These are phyloP conservation scores for Colletotrichum chlorophyti DNA, from an alignment of 2,329 filamentous ascomycete genomes.

Conservation along the genomic window DNA sequence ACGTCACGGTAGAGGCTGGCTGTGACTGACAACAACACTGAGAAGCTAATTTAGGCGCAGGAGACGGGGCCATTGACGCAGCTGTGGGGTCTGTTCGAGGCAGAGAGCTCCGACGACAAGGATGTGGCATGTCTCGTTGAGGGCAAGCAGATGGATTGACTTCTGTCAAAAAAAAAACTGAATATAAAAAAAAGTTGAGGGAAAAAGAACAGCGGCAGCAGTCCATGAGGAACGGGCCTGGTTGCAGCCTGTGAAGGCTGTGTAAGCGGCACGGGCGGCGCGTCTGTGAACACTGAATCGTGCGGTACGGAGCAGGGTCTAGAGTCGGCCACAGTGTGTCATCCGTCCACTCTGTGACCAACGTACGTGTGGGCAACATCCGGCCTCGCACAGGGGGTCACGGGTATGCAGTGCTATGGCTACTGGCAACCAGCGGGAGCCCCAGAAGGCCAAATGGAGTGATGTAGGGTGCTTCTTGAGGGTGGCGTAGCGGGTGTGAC, in stretches of 20 bases:
- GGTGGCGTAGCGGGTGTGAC: conserved; percentile 17
- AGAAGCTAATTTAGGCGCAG: conserved; percentile 17
- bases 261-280: conserved; percentile 3
- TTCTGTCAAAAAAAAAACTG: conserved; percentile 11
- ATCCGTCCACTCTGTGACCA: conserved; percentile 3
- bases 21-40: conserved; percentile 22
- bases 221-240: neutral
- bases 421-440: conserved; percentile 1
- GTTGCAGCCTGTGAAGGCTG: conserved; percentile 2
- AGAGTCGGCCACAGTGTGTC: conserved; percentile 17
- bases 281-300: conserved; percentile 16
- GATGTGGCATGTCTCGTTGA: conserved; percentile 16
- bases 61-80: conserved; percentile 3
- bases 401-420: neutral
- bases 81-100: neutral
- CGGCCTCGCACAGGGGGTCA: conserved; percentile 1
- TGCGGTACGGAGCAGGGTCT: conserved; percentile 3
- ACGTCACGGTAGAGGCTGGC: conserved; percentile 24
- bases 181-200: too few species aligned
- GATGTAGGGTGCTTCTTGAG: neutral
- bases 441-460: conserved; percentile 4
- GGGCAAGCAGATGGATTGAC: conserved; percentile 7
- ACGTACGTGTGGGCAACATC: neutral
- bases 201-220: neutral
- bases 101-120: neutral